Evolutionary conservation across 768 basidiomycete species (phyloP).

Genomic region (Hypsizygus marmoreus): DNA sequence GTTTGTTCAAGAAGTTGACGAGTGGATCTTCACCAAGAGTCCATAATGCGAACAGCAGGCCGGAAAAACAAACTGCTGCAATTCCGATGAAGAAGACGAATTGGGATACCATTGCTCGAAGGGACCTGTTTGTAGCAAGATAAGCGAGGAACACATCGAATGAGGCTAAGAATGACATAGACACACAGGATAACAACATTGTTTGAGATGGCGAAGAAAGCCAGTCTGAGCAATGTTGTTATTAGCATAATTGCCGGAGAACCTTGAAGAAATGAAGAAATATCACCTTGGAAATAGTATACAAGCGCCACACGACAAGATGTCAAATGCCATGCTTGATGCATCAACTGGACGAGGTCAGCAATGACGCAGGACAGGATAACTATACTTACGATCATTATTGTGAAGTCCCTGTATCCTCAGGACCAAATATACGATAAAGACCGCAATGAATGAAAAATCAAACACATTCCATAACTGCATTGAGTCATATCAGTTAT

Average conservation of each 20-base stretch:
- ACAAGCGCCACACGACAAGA: constrained; percentile 83
- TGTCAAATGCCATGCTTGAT: constrained; percentile 76
- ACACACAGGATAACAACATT: constrained; percentile 78
- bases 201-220: constrained; percentile 79
- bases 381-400: constrained; percentile 47
- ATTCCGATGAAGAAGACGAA: constrained; percentile 80
- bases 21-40: constrained; percentile 33
- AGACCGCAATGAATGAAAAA: constrained; percentile 70
- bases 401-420: constrained; percentile 63
- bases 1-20: too few species aligned
- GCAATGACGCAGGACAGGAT: background rate
- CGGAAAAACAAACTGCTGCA: constrained; percentile 80
- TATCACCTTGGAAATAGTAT: constrained; percentile 81
- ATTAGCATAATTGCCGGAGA: constrained; percentile 1
- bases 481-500: constrained; percentile 3
- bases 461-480: constrained; percentile 94
- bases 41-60: constrained; percentile 59
- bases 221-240: constrained; percentile 47
- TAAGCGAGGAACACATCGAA: too few species aligned
- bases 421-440: constrained; percentile 65
- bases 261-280: constrained; percentile 1
- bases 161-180: too few species aligned
- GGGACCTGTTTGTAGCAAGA: constrained; percentile 48
- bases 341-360: constrained; percentile 33
- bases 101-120: constrained; percentile 81